phyloP scores from a whole-genome alignment of 2,329 filamentous ascomycete species.

The Lomentospora prolificans region DNA sequence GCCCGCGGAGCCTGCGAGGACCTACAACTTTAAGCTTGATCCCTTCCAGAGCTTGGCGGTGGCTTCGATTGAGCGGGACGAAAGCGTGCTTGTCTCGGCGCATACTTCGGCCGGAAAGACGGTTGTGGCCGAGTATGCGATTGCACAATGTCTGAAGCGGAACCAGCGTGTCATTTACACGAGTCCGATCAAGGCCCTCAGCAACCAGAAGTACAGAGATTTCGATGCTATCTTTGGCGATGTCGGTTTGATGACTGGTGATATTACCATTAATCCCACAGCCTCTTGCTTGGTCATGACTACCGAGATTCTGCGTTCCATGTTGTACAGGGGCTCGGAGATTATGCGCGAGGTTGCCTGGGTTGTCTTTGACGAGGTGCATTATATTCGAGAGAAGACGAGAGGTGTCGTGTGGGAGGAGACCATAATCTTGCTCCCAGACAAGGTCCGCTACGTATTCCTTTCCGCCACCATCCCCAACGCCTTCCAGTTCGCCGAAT shows the following conservation, averaged over 20 bases:
- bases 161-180: constrained; percentile 99
- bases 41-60: constrained; percentile 95
- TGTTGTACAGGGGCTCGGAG: constrained; percentile 95
- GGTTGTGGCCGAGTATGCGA: constrained; percentile 95
- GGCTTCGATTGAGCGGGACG: constrained; percentile 86
- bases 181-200: constrained; percentile 96
- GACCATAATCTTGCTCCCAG: constrained; percentile 92
- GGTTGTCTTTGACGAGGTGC: constrained; percentile 98
- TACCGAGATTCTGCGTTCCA: constrained; percentile 96
- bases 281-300: constrained; percentile 98
- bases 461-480: constrained; percentile 97
- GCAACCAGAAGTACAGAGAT: constrained; percentile 97
- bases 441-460: constrained; percentile 98
- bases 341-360: constrained; percentile 99
- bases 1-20: constrained; percentile 75
- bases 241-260: constrained; percentile 95
- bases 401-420: constrained; percentile 98
- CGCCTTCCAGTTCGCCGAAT: constrained; percentile 97
- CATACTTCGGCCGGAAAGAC: constrained; percentile 98
- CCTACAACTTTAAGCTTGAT: constrained; percentile 84
- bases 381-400: constrained; percentile 92
- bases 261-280: constrained; percentile 98
- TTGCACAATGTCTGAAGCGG: constrained; percentile 91
- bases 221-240: constrained; percentile 94
- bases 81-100: constrained; percentile 93